Evolutionary conservation across 1,139 yeast species (phyloP).

Genomic region (Arxiozyma bovina): DNA sequence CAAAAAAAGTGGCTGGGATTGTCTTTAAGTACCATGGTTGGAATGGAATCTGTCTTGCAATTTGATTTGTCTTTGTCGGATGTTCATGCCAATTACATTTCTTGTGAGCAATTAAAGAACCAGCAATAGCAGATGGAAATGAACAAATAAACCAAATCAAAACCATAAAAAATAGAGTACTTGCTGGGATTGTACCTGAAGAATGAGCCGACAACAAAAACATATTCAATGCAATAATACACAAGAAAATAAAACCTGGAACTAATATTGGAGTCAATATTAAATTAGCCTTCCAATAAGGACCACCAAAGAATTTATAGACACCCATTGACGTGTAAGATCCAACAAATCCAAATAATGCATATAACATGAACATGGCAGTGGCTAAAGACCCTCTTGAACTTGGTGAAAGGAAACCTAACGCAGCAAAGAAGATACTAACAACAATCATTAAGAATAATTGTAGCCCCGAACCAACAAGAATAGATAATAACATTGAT

Average conservation of each 20-base stretch:
- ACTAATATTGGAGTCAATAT: conserved; percentile 72
- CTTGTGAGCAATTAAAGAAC: conserved; percentile 70
- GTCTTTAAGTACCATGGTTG: conserved; percentile 81
- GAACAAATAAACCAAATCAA: conserved; percentile 80
- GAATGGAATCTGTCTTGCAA: conserved; percentile 89
- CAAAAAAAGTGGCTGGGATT: conserved; percentile 57
- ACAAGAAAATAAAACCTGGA: conserved; percentile 63
- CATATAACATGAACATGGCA: conserved; percentile 74
- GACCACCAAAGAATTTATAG: conserved; percentile 87
- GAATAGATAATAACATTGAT: conserved; percentile 62
- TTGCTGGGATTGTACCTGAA: conserved; percentile 92
- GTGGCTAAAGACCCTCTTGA: conserved; percentile 92
- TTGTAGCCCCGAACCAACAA: conserved; percentile 87
- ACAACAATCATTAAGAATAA: conserved; percentile 66
- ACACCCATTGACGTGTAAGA: conserved; percentile 79
- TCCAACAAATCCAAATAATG: conserved; percentile 70
- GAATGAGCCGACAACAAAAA: conserved; percentile 70
- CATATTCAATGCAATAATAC: conserved; percentile 67
- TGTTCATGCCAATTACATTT: conserved; percentile 40
- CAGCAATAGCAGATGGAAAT: conserved; percentile 73
- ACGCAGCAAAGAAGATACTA: conserved; percentile 72
- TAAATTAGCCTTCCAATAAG: conserved; percentile 82
- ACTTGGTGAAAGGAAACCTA: conserved; percentile 88
- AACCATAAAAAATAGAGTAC: conserved; percentile 77
- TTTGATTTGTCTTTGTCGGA: conserved; percentile 87